Base-by-base conservation (phyloP, 2,329 filamentous ascomycete species). In the Corinectria fuckeliana region DNA sequence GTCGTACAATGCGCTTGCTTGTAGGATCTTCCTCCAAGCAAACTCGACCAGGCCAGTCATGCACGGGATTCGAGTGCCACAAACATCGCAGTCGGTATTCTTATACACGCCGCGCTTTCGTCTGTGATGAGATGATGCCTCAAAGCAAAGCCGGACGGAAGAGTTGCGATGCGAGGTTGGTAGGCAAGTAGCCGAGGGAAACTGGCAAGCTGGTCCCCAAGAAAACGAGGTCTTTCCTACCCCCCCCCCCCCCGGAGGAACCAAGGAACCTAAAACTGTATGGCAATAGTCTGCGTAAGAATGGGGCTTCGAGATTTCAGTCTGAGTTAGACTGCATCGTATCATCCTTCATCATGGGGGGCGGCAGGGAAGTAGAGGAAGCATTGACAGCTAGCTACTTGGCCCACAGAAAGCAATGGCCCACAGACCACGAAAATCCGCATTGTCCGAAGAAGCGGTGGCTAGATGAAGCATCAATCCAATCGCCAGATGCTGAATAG, bases 321-420 rank as follows among this genome's bases (percentile, higher is more conserved):
- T 48, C 44, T 42, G 52, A 49, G 48, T 34, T 42, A 47, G 36
- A 47, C 44, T 56, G 36, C 45, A 49, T 38, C 45, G 23, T 38
- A 34, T 36, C 32, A 36, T 36, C 32, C 32, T 36, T 10, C 23
- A 42, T 55, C 18, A 21, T 30, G 21, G 18, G 44, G 32, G 38
- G 44, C 36, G 26, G 25, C 52, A 50, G 52, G 44, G 45, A 13
- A 30, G 38, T 18, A 25, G 38, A 36, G 18, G 44, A 34, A 34
- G 52, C 52, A 56, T 56, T 49, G 52, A 56, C 36, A 49, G 16
- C 36, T n/a, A 49, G 16, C 44, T 18, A 38, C 44, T 16, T 32
- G 52, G 26, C 34, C 52, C 44, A 41, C 52, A 36, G 25, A 28
- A n/a, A 30, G 34, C 42, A 39, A 47, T 34, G 11, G 9, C 36